These are phyloP conservation scores for Lathyrus tuberosus DNA, from an alignment of 306 rosid genomes.

Conservation along the genomic window DNA sequence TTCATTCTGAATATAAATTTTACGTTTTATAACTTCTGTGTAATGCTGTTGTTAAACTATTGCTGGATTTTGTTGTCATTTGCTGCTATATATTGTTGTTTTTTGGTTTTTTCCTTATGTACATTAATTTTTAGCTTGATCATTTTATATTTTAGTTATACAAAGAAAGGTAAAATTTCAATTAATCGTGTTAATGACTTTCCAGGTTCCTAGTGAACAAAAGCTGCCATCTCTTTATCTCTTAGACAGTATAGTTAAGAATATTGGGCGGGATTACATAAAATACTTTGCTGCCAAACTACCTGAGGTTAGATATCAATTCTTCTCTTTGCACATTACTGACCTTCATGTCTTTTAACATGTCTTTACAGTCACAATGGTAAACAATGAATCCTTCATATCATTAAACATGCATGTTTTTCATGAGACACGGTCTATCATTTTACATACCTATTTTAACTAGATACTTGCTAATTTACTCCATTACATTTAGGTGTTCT, in stretches of 20 bases:
- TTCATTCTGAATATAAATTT: not conserved
- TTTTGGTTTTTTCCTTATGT: not conserved
- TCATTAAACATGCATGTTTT: not conserved
- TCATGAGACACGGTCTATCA: not conserved
- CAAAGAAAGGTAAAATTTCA: slow-evolving; percentile 13
- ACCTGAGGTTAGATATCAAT: slow-evolving; percentile 81
- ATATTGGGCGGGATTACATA: slow-evolving; percentile 86
- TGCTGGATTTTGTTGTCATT: not conserved
- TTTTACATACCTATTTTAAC: slow-evolving; percentile 15
- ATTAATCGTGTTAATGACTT: slow-evolving; percentile 40
- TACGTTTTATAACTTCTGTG: not conserved
- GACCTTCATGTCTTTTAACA: not conserved
- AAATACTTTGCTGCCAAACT: slow-evolving; percentile 76
- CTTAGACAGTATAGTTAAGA: slow-evolving; percentile 95
- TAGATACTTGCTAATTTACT: slow-evolving; percentile 34
- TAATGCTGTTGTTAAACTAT: not conserved
- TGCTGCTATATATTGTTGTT: not conserved
- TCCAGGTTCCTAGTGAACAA: slow-evolving; percentile 92
- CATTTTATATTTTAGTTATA: slow-evolving; percentile 5
- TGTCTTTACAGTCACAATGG: not conserved
- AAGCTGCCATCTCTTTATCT: slow-evolving; percentile 96
- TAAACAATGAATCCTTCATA: not conserved
- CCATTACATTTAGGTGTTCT: slow-evolving; percentile 69
- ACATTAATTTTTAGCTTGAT: not conserved
- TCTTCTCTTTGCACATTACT: not conserved